phyloP scores from a whole-genome alignment of 257 asterid species.

The Nicotiana otophora region DNA sequence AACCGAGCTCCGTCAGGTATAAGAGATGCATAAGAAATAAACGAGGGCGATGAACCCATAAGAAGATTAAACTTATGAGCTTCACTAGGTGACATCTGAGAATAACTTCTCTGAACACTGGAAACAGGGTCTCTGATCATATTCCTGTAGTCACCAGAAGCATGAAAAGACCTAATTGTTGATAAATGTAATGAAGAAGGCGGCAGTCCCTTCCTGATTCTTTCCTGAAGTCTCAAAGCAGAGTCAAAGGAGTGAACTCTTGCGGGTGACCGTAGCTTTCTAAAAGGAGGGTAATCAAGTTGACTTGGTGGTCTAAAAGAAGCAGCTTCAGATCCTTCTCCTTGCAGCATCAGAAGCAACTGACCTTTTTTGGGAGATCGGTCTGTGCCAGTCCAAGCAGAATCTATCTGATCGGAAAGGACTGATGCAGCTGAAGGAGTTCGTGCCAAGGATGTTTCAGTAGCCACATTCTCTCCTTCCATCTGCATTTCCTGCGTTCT shows the following conservation, averaged over 20 bases:
- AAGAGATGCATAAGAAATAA: slow-evolving; percentile 49
- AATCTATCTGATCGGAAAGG: slow-evolving; percentile 86
- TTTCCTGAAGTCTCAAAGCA: slow-evolving; percentile 69
- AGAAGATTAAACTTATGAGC: slow-evolving; percentile 42
- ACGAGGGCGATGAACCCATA: slow-evolving; percentile 32
- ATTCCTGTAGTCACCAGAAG: slow-evolving; percentile 73
- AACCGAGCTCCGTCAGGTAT: slow-evolving; percentile 75
- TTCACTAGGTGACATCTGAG: slow-evolving; percentile 49
- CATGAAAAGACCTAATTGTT: slow-evolving; percentile 66
- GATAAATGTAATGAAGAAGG: slow-evolving; percentile 62
- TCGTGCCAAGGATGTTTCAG: slow-evolving; percentile 37
- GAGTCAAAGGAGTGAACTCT: slow-evolving; percentile 90
- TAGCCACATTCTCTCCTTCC: slow-evolving; percentile 22
- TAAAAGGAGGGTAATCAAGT: slow-evolving; percentile 31
- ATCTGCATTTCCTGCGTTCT: slow-evolving; percentile 15
- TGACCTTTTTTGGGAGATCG: slow-evolving; percentile 26
- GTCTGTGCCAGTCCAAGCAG: slow-evolving; percentile 86
- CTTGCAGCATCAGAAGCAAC: slow-evolving; percentile 15
- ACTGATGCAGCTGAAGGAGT: slow-evolving; percentile 63
- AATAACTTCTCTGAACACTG: slow-evolving; percentile 43
- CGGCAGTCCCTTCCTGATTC: slow-evolving; percentile 56
- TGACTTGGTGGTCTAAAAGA: slow-evolving; percentile 20
- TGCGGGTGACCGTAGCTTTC: slow-evolving; percentile 41
- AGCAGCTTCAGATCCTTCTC: slow-evolving; percentile 30
- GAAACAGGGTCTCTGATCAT: slow-evolving; percentile 82